Base-by-base conservation (phyloP, 371 early-diverging fungal genomes). In the Mortierella sp. region DNA sequence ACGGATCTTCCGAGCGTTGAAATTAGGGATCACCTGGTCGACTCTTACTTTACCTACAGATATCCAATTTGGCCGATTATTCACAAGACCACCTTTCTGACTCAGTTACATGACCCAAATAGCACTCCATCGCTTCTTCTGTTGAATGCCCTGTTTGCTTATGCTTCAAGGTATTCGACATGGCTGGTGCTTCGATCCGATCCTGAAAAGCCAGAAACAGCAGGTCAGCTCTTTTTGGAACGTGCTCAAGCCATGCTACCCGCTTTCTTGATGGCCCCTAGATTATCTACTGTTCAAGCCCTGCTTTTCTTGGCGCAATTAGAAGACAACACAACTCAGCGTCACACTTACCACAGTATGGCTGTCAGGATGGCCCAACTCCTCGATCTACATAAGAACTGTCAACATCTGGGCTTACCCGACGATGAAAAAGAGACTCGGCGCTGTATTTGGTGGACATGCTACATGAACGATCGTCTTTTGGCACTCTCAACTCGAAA, bases 51-150 rank as follows among this genome's bases (percentile, higher is more conserved):
- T 22, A 79, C 80, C 3, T 79, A 79, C 45, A 74, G 80, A 54
- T 79, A 79, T 56, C 80, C 80, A 15, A 58, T 79, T 49, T 79
- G 80, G 73, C 84, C 84, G 28, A 74, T 83, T 43, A 63, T 83
- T 42, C 84, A 83, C 78, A 81, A 74, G 61, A 77, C 64, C 43
- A 77, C 72, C 53, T 83, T 83, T 40, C 37, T 83, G 29, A 61
- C 56, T 22, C 78, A 76, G 58, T 49, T 83, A 23, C 76, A 82
- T 45, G 84, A 83, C 42, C 81, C 81, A 37, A 83, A 82, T 53
- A 83, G 77, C 68, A 81, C 76, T 19, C 84, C 84, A 9, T 83
- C 84, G 12, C 69, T 83, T 12, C 55, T 83, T 6, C 65, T 83
- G 12, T 49, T 83, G 66, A 83, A 83, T 51, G 66, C 78, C 13